A percentile compares a stretch with the other conserved stretches of the same genome.
Conservation (phyloP, 352 stramenopile species). For the Globisporangium emineosum region DNA sequence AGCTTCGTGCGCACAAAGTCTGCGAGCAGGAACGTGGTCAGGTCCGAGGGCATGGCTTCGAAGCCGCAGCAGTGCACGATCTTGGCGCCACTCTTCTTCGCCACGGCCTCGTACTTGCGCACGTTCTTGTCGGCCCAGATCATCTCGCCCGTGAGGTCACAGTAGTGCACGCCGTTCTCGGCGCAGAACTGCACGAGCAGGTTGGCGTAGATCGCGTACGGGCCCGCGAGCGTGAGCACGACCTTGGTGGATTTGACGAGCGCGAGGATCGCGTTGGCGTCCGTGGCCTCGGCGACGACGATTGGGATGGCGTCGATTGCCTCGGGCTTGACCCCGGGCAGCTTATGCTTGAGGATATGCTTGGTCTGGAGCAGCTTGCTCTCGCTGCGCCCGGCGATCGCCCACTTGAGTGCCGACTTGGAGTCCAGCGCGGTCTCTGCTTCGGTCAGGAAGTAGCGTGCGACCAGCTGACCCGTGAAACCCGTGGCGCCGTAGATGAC, state of each 20-base stretch:
- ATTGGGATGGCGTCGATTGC: conserved; percentile 31
- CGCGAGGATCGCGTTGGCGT: conserved; percentile 40
- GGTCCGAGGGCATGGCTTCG: conserved; percentile 80
- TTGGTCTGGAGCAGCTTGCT: conserved; percentile 55
- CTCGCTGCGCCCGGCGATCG: conserved; percentile 70
- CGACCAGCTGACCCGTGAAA: conserved; percentile 74
- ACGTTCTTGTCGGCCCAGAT: conserved; percentile 76
- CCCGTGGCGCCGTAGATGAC: conserved; percentile 85
- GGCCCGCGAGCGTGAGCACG: conserved; percentile 73
- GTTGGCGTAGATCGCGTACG: conserved; percentile 75
- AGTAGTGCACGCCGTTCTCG: conserved; percentile 86
- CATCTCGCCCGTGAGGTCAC: conserved; percentile 88
- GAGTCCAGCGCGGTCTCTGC: conserved; percentile 19
- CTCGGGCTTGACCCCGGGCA: conserved; percentile 8
- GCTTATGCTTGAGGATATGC: conserved; percentile 27
- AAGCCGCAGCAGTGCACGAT: conserved; percentile 84
- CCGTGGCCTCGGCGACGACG: conserved; percentile 40
- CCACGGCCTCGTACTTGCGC: conserved; percentile 40
- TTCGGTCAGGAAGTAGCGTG: conserved; percentile 54
- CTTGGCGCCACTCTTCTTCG: conserved; percentile 56
- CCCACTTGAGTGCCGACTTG: conserved; percentile 54
- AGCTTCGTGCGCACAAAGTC: conserved; percentile 40
- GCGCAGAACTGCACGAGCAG: conserved; percentile 76
- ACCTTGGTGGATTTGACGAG: conserved; percentile 69
- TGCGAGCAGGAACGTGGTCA: conserved; percentile 57